Base-by-base conservation (phyloP, 2,329 filamentous ascomycete species). In the Colletotrichum theobromicola region DNA sequence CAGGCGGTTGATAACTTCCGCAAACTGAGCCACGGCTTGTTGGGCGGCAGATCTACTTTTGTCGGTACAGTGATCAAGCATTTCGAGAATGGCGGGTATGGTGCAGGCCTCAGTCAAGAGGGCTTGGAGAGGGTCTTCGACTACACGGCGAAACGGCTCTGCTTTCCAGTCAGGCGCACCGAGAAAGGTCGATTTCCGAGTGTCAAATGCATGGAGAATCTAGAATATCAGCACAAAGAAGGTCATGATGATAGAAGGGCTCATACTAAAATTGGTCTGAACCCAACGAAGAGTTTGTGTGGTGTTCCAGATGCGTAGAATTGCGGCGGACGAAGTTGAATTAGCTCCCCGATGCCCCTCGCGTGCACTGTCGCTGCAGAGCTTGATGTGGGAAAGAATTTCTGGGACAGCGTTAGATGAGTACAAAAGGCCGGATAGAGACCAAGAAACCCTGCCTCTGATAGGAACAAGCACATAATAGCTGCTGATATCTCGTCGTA, bases 201-300 rank as follows among this genome's bases (percentile, higher is more conserved):
- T 67, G n/a, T 77, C 74, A 28, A 85, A 79, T 1, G 79, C 78
- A 24, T 83, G 67, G 7, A 83, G 75, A 15, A 84, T 77, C 82
- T 84, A 53, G 24, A 0, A 26, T 18, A 12, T 30, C 2, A 28
- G 13, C 30, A 18, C 12, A 5, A 32, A 18, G 30, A 10, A 5
- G 10, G 8, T n/a, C 16, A 16, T 58, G 24, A 15, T 26, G 15
- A 32, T 58, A n/a, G 4, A 13, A 21, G 35, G 5, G 21, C 0
- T 30, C 82, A 50, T 77, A 85, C 85, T 34, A 86, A 76, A 7
- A 84, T 75, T 8, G 85, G 84, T n/a, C 85, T 77, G 62, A 84
- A 84, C 1, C 84, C 85, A 2, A 84, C 77, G 64, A 86, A 86
- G 0, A 86, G 77, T 37, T 78, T 79, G 58, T 87, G 84, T 0